Evolutionary conservation across 2,329 filamentous ascomycete genomes (phyloP).

Genomic region (Cercospora sojina): DNA sequence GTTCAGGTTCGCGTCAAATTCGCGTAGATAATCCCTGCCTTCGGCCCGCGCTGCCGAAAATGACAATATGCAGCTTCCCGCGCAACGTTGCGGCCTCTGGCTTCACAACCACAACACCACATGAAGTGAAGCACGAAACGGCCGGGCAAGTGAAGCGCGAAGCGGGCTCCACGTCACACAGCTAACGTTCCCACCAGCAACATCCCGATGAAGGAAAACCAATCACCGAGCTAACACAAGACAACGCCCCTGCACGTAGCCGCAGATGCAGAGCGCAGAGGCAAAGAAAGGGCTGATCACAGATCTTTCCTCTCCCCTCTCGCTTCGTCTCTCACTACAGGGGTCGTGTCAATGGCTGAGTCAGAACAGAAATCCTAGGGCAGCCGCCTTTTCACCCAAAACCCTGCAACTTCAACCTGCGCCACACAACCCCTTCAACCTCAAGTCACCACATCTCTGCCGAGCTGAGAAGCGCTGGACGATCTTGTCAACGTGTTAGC

Average conservation of each 20-base stretch:
- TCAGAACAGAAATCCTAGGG: constrained; percentile 37
- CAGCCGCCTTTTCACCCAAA: constrained; percentile 8
- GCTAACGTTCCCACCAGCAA: background rate
- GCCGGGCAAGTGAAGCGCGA: background rate
- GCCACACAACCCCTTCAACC: constrained; percentile 14
- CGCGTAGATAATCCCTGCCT: background rate
- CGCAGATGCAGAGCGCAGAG: constrained; percentile 15
- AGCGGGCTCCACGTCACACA: constrained; percentile 1
- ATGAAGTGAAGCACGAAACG: constrained; percentile 6
- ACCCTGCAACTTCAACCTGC: constrained; percentile 13
- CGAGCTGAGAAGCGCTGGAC: constrained; percentile 12
- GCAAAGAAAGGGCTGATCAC: constrained; percentile 3
- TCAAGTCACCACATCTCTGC: constrained; percentile 11
- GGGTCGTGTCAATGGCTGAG: constrained; percentile 30
- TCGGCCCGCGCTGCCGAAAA: constrained; percentile 1
- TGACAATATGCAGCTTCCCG: constrained; percentile 4
- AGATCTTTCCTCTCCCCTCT: constrained; percentile 2
- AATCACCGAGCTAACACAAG: constrained; percentile 31
- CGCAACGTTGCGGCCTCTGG: constrained; percentile 1
- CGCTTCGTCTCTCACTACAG: constrained; percentile 15
- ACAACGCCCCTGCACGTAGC: constrained; percentile 27
- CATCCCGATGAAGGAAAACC: constrained; percentile 23
- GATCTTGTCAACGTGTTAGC: constrained; percentile 13
- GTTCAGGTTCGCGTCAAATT: background rate
- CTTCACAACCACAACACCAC: constrained; percentile 3